phyloP scores from a whole-genome alignment of 2,329 filamentous ascomycete species.

The Cladosporium sp. region DNA sequence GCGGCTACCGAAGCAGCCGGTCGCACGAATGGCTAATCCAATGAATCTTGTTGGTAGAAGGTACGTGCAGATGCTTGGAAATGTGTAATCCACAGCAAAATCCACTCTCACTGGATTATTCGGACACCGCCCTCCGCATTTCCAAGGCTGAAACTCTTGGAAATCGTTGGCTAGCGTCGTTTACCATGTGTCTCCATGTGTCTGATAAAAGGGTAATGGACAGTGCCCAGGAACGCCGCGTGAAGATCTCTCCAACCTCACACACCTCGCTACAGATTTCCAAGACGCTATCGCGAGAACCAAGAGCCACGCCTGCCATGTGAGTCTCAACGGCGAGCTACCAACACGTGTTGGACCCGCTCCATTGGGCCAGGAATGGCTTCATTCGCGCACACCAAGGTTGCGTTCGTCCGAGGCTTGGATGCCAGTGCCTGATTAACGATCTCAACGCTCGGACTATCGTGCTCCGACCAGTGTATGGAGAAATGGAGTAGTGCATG shows the following conservation, averaged over 20 bases:
- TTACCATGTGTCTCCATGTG: neutral
- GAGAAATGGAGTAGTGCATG: neutral
- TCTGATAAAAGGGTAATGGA: neutral
- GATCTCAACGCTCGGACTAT: constrained; percentile 12
- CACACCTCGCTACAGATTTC: constrained; percentile 4
- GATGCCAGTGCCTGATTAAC: neutral
- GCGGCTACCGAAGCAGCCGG: neutral
- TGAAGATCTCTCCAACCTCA: constrained; percentile 3
- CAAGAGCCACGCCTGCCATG: constrained; percentile 12
- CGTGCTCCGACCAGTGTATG: neutral
- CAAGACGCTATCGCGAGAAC: constrained; percentile 1
- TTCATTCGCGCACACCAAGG: constrained; percentile 9
- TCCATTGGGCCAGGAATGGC: constrained; percentile 2
- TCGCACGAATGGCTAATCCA: constrained; percentile 2
- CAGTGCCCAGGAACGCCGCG: constrained; percentile 2
- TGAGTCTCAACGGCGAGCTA: constrained; percentile 9
- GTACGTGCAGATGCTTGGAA: constrained; percentile 1
- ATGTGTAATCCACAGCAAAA: neutral
- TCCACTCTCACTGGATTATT: neutral
- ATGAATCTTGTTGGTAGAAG: neutral
- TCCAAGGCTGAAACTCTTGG: constrained; percentile 3
- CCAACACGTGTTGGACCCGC: constrained; percentile 5
- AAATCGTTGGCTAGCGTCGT: neutral
- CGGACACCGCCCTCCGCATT: neutral
- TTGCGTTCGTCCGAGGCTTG: constrained; percentile 18